phyloP scores from a whole-genome alignment of 2,329 filamentous ascomycete genomes.

The Clarireedia sp. region DNA sequence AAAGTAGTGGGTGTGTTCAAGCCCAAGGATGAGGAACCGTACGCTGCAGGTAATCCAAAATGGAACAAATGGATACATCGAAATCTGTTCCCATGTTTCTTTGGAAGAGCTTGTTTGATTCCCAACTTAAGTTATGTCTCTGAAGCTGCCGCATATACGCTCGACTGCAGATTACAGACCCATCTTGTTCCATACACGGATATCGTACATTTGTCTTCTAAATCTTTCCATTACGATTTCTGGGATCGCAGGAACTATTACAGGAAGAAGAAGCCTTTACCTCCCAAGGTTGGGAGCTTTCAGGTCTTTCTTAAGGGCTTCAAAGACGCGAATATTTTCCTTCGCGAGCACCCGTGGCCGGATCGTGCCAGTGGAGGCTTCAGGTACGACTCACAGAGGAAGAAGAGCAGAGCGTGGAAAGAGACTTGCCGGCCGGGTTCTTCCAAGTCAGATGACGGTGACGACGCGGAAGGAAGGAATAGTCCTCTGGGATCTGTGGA shows the following conservation, averaged over 20 bases:
- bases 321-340: conserved; percentile 92
- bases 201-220: conserved; percentile 87
- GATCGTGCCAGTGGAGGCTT: conserved; percentile 65
- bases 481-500: conserved; percentile 25
- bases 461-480: conserved; percentile 45
- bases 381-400: conserved; percentile 57
- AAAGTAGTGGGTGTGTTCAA: conserved; percentile 98
- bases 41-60: conserved; percentile 93
- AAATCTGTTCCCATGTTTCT: conserved; percentile 95
- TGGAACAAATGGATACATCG: conserved; percentile 99
- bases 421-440: conserved; percentile 66
- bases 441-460: conserved; percentile 49
- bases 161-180: conserved; percentile 83
- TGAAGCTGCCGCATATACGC: conserved; percentile 91
- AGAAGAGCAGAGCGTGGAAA: conserved; percentile 66
- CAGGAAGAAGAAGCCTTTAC: conserved; percentile 77
- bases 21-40: conserved; percentile 97
- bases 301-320: conserved; percentile 96
- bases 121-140: conserved; percentile 97
- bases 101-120: conserved; percentile 88
- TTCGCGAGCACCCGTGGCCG: conserved; percentile 94
- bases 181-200: conserved; percentile 95
- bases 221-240: conserved; percentile 96
- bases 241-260: conserved; percentile 89
- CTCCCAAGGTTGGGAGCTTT: conserved; percentile 88